Conservation (phyloP, 2,329 filamentous ascomycete genomes). For the Parascedosporium putredinis region DNA sequence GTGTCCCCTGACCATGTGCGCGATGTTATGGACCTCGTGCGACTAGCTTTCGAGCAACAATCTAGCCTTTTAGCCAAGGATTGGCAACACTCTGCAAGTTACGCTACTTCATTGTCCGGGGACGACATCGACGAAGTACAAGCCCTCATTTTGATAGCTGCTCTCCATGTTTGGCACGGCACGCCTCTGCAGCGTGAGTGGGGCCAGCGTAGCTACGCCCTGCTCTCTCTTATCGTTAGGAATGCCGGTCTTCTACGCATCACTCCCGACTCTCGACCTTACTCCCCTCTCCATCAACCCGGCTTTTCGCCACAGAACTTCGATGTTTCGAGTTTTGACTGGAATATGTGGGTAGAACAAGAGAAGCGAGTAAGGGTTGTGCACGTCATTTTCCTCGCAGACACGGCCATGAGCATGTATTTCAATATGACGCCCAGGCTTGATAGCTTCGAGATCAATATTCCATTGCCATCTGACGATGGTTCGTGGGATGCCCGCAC, state of each 20-base stretch:
- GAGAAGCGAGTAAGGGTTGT: constrained; percentile 57
- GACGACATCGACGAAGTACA: constrained; percentile 56
- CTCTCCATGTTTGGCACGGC: constrained; percentile 60
- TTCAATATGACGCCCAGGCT: constrained; percentile 59
- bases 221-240: constrained; percentile 46
- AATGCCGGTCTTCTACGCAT: constrained; percentile 45
- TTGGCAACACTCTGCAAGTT: constrained; percentile 6
- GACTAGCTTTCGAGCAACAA: constrained; percentile 38
- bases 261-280: constrained; percentile 34
- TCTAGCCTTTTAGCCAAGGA: constrained; percentile 17
- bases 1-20: constrained; percentile 51
- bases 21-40: constrained; percentile 56
- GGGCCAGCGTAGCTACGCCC: constrained; percentile 48
- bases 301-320: constrained; percentile 34
- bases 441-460: constrained; percentile 50
- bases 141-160: constrained; percentile 51
- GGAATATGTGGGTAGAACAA: constrained; percentile 59
- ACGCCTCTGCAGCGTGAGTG: constrained; percentile 53
- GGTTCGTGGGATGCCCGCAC: constrained; percentile 60
- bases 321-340: constrained; percentile 47
- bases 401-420: constrained; percentile 56
- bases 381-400: constrained; percentile 54
- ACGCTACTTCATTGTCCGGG: constrained; percentile 13
- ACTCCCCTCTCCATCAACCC: constrained; percentile 52
- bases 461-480: constrained; percentile 64